phyloP scores from a whole-genome alignment of 2,329 filamentous ascomycete species.

The Pestalotiopsis sp. region DNA sequence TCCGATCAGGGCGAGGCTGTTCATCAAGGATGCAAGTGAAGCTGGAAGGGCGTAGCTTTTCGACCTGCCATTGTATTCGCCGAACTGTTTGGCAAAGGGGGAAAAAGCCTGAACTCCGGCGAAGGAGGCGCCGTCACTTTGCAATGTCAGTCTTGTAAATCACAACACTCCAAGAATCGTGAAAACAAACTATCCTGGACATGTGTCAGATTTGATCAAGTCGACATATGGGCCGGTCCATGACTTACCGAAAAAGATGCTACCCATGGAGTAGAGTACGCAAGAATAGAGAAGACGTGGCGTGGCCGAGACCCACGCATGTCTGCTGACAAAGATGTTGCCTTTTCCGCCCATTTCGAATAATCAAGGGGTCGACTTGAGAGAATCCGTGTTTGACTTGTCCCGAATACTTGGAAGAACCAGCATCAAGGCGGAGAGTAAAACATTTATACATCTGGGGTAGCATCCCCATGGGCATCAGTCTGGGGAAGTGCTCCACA shows the following conservation, averaged over 20 bases:
- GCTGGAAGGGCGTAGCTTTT: conserved; percentile 15
- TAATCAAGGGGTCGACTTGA: not conserved
- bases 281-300: conserved; percentile 18
- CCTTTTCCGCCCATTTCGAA: conserved; percentile 6
- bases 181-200: not conserved
- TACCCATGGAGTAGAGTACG: conserved; percentile 21
- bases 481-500: not conserved
- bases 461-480: no score
- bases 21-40: conserved; percentile 16
- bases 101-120: conserved; percentile 21
- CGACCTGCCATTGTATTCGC: conserved; percentile 13
- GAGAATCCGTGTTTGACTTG: not conserved
- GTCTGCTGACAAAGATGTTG: conserved; percentile 18
- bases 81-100: conserved; percentile 20
- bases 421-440: not conserved
- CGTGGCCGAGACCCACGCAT: conserved; percentile 19
- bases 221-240: not conserved
- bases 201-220: not conserved
- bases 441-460: not conserved
- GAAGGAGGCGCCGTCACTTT: conserved; percentile 21
- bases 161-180: not conserved
- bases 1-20: conserved; percentile 17
- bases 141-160: not conserved
- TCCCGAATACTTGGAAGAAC: not conserved
- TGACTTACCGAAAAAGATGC: conserved; percentile 20